phyloP scores from a whole-genome alignment of 2,329 filamentous ascomycete species.

The Pseudogymnoascus sp. region DNA sequence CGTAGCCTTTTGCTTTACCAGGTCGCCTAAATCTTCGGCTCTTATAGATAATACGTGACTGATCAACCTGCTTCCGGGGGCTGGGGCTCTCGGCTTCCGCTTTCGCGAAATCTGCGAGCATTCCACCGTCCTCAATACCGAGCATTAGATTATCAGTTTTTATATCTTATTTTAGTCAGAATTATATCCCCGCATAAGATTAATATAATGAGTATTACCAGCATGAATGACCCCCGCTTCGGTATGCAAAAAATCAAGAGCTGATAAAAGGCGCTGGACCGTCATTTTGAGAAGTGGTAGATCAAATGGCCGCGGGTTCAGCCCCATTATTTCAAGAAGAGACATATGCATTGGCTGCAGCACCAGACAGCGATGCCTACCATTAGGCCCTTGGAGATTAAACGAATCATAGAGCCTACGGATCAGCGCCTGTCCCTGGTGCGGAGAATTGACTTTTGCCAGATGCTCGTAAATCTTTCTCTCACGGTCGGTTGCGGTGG shows the following conservation, averaged over 20 bases:
- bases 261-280: slow-evolving; percentile 15
- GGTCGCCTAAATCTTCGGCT: slow-evolving; percentile 26
- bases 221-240: slow-evolving; percentile 23
- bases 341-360: slow-evolving; percentile 19
- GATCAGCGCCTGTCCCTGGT: slow-evolving; percentile 28
- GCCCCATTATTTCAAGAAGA: slow-evolving; percentile 13
- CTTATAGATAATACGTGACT: slow-evolving; percentile 27
- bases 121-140: slow-evolving; percentile 24
- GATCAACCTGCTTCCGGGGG: slow-evolving; percentile 24
- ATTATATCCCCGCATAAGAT: slow-evolving; percentile 8
- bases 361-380: slow-evolving; percentile 19
- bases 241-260: slow-evolving; percentile 22
- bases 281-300: slow-evolving; percentile 17
- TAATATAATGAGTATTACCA: slow-evolving; percentile 17
- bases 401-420: slow-evolving; percentile 31
- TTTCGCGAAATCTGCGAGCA: slow-evolving; percentile 23
- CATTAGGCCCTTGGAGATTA: slow-evolving; percentile 20
- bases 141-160: slow-evolving; percentile 29
- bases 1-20: slow-evolving; percentile 17
- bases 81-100: slow-evolving; percentile 24
- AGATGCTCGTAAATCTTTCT: slow-evolving; percentile 27
- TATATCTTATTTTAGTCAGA: slow-evolving; percentile 23
- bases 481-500: slow-evolving; percentile 20
- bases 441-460: slow-evolving; percentile 20
- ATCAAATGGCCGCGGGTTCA: slow-evolving; percentile 12